Percentiles rank a stretch among this genome's conserved stretches.
These are phyloP conservation scores for Boletellus deceptivus DNA, from an alignment of 1,284 basidiomycete genomes.

Conservation along the genomic window DNA sequence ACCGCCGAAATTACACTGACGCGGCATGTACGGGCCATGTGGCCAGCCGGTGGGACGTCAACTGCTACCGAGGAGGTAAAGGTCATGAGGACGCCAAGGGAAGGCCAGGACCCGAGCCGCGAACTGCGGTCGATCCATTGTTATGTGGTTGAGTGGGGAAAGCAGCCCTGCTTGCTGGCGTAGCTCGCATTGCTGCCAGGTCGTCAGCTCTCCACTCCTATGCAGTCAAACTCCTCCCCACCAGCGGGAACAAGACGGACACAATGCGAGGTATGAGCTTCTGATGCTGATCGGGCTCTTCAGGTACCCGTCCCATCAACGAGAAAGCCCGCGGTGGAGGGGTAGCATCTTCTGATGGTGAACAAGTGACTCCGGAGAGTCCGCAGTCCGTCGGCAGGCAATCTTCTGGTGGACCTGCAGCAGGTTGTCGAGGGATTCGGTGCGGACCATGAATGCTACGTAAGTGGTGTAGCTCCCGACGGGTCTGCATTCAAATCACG, in stretches of 20 bases:
- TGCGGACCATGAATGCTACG: no score
- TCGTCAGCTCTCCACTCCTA: not conserved
- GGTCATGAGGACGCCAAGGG: not conserved
- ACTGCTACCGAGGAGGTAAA: not conserved
- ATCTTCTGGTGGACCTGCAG: no score
- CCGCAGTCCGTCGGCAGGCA: no score
- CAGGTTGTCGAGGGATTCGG: no score
- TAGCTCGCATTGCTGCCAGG: not conserved
- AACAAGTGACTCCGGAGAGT: not conserved
- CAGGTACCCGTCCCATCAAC: not conserved
- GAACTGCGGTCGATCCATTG: not conserved
- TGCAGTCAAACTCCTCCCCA: not conserved
- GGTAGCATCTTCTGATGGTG: not conserved
- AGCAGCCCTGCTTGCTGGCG: not conserved
- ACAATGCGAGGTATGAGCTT: not conserved
- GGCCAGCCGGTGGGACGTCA: not conserved
- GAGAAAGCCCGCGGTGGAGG: not conserved
- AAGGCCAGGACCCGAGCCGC: conserved; percentile 2
- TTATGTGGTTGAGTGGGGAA: not conserved
- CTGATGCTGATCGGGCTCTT: not conserved
- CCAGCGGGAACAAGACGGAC: not conserved
- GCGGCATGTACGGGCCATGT: conserved; percentile 3
- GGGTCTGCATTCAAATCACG: not conserved
- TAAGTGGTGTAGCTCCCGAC: no score
- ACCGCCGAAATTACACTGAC: not conserved